Conservation (phyloP, 345 rosid genomes). For the Schrenkiella parvula region DNA sequence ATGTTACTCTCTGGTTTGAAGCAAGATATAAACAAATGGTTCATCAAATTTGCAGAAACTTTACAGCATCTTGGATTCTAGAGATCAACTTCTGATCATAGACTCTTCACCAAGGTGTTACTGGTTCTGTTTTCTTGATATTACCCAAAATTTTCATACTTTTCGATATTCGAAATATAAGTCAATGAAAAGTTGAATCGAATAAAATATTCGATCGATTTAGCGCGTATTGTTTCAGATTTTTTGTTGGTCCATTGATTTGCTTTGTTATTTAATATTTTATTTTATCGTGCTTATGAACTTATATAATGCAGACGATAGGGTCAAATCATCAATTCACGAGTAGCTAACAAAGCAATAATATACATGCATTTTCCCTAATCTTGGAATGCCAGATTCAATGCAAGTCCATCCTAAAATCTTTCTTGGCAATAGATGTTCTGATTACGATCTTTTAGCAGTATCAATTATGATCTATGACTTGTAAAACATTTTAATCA, state of each 20-base stretch:
- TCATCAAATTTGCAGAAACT: not conserved
- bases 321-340: conserved; percentile 1
- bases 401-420: conserved; percentile 5
- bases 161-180: not conserved
- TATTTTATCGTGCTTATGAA: not conserved
- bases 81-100: not conserved
- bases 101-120: not conserved
- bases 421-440: not conserved
- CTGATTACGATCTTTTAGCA: conserved; percentile 14
- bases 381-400: conserved; percentile 20
- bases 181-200: not conserved
- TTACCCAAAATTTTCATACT: not conserved
- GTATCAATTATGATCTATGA: not conserved
- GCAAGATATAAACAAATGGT: not conserved
- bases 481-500: not conserved
- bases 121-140: not conserved
- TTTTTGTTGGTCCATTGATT: not conserved
- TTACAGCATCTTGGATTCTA: not conserved
- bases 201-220: not conserved
- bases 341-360: not conserved
- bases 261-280: not conserved
- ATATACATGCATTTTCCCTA: conserved; percentile 20
- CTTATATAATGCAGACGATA: conserved; percentile 21
- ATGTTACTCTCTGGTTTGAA: not conserved
- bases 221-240: not conserved